phyloP scores from a whole-genome alignment of 1,139 yeast species.

The Yamadazyma atmosphaerica region DNA sequence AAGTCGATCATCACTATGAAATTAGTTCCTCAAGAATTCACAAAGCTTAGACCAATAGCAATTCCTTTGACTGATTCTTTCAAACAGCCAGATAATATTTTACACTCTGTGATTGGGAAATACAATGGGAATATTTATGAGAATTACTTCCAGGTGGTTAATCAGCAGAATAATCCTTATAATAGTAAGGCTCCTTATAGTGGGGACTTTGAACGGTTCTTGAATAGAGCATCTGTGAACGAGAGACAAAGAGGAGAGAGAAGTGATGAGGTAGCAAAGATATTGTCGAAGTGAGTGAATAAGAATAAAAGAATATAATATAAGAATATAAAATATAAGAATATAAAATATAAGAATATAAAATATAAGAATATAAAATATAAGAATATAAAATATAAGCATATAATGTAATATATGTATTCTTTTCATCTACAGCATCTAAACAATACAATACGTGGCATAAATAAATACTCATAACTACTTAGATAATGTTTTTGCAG shows the following conservation, averaged over 20 bases:
- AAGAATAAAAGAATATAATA: too few species aligned
- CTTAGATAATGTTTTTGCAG: slow-evolving; percentile 33
- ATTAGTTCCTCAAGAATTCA: slow-evolving; percentile 30
- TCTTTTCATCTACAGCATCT: too few species aligned
- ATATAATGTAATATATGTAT: too few species aligned
- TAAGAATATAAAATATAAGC: not conserved
- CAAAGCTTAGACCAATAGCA: slow-evolving; percentile 38
- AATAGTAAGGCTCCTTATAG: slow-evolving; percentile 43
- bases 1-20: slow-evolving; percentile 28
- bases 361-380: too few species aligned
- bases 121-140: slow-evolving; percentile 48
- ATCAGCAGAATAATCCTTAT: slow-evolving; percentile 34
- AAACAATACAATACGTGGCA: too few species aligned
- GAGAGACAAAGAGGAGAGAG: slow-evolving; percentile 43
- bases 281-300: slow-evolving; percentile 19
- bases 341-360: too few species aligned
- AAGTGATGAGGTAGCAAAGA: slow-evolving; percentile 39
- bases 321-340: too few species aligned
- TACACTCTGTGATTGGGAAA: slow-evolving; percentile 43
- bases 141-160: slow-evolving; percentile 40
- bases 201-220: slow-evolving; percentile 31
- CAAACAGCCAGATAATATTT: slow-evolving; percentile 42
- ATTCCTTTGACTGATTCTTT: slow-evolving; percentile 46
- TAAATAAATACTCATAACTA: slow-evolving; percentile 5
- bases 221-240: slow-evolving; percentile 35